Base-by-base conservation (phyloP, 768 basidiomycete species). In the Pisolithus microcarpus region DNA sequence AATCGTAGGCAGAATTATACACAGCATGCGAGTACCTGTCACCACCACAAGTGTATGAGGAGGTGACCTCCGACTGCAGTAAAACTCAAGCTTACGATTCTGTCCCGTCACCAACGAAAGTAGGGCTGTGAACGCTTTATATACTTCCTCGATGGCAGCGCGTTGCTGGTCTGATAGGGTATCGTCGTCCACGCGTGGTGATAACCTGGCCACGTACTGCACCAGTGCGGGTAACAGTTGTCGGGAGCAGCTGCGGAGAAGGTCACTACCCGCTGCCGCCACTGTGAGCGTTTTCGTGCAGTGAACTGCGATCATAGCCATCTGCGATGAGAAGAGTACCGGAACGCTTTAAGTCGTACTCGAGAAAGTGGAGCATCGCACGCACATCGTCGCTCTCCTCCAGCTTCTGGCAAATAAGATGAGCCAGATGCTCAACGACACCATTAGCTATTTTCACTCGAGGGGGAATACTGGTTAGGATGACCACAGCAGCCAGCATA, bases 211-310 rank as follows among this genome's bases (percentile, higher is more conserved):
- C 24, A 93, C 69, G 59, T 83, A 89, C 54, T 82, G 84, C n/a
- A 97, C 80, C 52, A 95, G 69, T 1, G 82, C 85, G 0, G 93
- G 91, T 5, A 97, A 65, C 15, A 97, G 72, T 39, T 87, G 73
- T 44, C 80, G 75, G 7, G 79, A 74, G 56, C 87, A 90, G 52
- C 85, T 81, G 15, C 82, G 80, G 19, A 98, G 77, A 10, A 84
- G 67, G 1, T 78, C 68, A 48, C 80, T 84, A 4, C 82, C 84
- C 3, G 82, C 71, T 0, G 91, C 85, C 2, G 93, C 83, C 5
- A 80, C 65, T 34, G 91, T 75, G 38, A 97, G 70, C 0, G 93
- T 94, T 62, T 87, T 89, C 1, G 87, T 81, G 60, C 95, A 97
- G 58, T 98, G 91, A 2, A 86, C 80, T 1, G 93, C 92, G 2